Evolutionary conservation across 805 yeast species (phyloP).

Genomic region (Saturnispora hagleri): DNA sequence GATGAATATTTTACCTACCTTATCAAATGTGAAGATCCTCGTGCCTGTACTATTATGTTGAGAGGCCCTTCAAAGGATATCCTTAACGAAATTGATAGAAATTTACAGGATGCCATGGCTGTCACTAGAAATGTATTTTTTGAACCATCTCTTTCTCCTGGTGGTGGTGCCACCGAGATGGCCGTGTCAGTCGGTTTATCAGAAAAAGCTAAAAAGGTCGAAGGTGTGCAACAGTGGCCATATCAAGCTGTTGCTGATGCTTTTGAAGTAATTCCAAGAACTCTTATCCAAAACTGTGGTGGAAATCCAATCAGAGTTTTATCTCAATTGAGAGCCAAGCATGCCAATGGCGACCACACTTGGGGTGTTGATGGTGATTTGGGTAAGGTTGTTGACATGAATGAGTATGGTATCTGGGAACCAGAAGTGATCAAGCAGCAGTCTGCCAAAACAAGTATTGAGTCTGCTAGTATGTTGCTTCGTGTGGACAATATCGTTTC

Average conservation of each 20-base stretch:
- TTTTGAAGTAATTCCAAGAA: constrained; percentile 96
- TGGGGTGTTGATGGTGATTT: constrained; percentile 92
- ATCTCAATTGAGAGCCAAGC: constrained; percentile 91
- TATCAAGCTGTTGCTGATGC: constrained; percentile 99
- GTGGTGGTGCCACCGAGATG: constrained; percentile 99
- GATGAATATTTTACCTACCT: constrained; percentile 92
- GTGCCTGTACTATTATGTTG: constrained; percentile 86
- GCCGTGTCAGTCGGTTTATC: constrained; percentile 84
- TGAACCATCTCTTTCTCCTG: constrained; percentile 93
- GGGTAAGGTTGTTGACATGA: constrained; percentile 94
- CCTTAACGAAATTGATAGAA: constrained; percentile 91
- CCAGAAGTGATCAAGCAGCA: constrained; percentile 98
- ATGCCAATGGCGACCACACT: constrained; percentile 79
- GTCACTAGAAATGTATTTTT: constrained; percentile 91
- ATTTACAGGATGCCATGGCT: constrained; percentile 97
- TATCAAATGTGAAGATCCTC: constrained; percentile 72
- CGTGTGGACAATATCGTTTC: constrained; percentile 97
- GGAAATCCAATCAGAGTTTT: constrained; percentile 88
- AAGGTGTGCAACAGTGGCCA: constrained; percentile 97
- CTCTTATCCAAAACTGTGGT: constrained; percentile 95
- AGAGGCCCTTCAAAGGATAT: constrained; percentile 98
- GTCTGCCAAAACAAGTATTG: constrained; percentile 95
- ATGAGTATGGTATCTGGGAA: constrained; percentile 95
- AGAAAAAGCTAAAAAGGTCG: constrained; percentile 84
- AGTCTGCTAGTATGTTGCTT: constrained; percentile 86